Conservation (phyloP, 179 eudicot species). For the Silene vulgaris region DNA sequence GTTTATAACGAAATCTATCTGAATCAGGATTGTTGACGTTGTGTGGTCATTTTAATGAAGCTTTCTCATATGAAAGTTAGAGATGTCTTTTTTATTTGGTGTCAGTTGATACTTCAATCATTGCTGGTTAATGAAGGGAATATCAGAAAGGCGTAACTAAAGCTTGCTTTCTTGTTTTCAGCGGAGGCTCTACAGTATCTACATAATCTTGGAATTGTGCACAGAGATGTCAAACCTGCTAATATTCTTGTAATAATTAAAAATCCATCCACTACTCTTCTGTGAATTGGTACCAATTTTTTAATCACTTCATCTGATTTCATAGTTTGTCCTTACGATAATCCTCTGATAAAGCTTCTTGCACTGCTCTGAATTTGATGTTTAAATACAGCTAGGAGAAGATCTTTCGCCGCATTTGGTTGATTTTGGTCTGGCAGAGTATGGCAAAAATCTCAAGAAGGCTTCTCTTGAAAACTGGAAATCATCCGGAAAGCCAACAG, state of each 20-base stretch:
- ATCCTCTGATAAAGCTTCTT: slow-evolving; percentile 5
- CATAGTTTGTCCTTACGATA: neutral
- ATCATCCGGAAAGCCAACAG: slow-evolving; percentile 94
- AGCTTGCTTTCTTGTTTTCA: slow-evolving; percentile 36
- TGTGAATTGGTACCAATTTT: slow-evolving; percentile 26
- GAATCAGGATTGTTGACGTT: neutral
- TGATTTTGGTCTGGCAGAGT: slow-evolving; percentile 95
- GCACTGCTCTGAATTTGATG: slow-evolving; percentile 17
- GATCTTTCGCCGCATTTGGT: slow-evolving; percentile 58
- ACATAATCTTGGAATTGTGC: slow-evolving; percentile 79
- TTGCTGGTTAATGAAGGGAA: neutral
- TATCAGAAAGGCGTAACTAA: neutral
- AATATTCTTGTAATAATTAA: slow-evolving; percentile 82
- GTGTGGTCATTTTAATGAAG: neutral
- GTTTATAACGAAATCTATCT: too few species aligned
- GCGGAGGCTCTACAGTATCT: slow-evolving; percentile 79
- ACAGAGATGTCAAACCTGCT: slow-evolving; percentile 94
- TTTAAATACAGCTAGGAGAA: slow-evolving; percentile 59
- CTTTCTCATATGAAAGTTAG: neutral
- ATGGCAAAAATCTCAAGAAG: slow-evolving; percentile 56
- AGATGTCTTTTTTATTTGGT: neutral
- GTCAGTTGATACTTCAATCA: neutral
- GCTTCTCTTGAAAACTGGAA: slow-evolving; percentile 66
- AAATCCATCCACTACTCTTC: slow-evolving; percentile 25
- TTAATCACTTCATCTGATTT: neutral